Conservation (phyloP, 305 asterid species). For the Caryopteris hybrid region DNA sequence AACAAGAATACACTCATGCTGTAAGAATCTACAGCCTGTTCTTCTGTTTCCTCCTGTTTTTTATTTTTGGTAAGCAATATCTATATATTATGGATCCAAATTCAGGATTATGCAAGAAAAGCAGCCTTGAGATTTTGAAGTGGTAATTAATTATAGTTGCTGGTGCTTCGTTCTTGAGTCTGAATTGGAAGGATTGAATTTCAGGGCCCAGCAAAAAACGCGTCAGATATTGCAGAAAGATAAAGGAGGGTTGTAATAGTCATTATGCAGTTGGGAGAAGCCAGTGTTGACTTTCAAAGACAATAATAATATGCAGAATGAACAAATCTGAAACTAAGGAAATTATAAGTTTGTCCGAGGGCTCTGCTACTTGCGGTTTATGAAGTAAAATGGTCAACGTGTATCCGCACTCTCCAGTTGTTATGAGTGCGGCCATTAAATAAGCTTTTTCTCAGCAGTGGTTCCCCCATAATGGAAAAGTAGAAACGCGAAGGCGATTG, state of each 20-base stretch:
- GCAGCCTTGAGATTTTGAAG: background rate
- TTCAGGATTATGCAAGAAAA: background rate
- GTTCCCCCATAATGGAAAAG: background rate
- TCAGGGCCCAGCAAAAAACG: background rate
- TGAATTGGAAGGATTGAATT: background rate
- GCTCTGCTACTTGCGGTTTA: too few relatives aligned
- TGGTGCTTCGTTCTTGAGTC: background rate
- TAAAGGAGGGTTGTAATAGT: background rate
- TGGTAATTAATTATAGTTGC: background rate
- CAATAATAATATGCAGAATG: background rate
- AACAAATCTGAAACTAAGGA: background rate
- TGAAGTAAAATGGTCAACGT: too few relatives aligned
- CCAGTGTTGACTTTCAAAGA: conserved; percentile 18
- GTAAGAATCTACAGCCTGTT: background rate
- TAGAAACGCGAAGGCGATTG: too few relatives aligned
- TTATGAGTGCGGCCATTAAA: too few relatives aligned
- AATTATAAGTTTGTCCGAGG: too few relatives aligned
- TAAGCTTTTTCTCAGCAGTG: too few relatives aligned
- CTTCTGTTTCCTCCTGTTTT: background rate
- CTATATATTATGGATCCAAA: too few relatives aligned
- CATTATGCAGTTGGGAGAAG: background rate
- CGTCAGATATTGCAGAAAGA: background rate
- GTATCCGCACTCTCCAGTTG: too few relatives aligned
- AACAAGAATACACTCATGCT: conserved; percentile 16
- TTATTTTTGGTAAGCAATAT: too few relatives aligned